These are phyloP conservation scores for Kluyveromyces dobzhanskii DNA, from an alignment of 805 yeast genomes.

Conservation along the genomic window DNA sequence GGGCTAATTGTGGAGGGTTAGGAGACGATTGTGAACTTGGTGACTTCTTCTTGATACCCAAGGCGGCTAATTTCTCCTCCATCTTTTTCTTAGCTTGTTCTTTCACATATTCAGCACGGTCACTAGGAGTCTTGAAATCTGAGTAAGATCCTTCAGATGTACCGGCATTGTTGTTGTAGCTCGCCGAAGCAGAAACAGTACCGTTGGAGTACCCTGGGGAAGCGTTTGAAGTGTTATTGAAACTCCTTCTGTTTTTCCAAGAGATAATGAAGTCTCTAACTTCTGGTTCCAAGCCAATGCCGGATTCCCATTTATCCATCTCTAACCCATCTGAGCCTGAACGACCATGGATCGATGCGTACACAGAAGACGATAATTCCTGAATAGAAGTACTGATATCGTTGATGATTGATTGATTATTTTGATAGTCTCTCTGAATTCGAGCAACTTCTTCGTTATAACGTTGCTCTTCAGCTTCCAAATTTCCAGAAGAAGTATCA, in stretches of 20 bases:
- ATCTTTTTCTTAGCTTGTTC: conserved; percentile 76
- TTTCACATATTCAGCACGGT: conserved; percentile 70
- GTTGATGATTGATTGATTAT: conserved; percentile 50
- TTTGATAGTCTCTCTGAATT: conserved; percentile 34
- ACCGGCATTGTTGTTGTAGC: conserved; percentile 2
- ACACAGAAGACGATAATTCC: conserved; percentile 41
- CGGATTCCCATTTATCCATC: conserved; percentile 70
- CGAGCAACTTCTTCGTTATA: conserved; percentile 44
- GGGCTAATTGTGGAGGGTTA: too few relatives aligned
- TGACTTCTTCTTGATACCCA: conserved; percentile 46
- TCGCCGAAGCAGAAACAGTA: background rate
- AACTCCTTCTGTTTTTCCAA: conserved; percentile 31
- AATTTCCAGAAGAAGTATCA: conserved; percentile 31
- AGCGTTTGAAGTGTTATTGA: conserved; percentile 8
- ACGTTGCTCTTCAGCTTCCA: conserved; percentile 29
- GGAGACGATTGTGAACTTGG: too few relatives aligned
- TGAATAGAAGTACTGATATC: conserved; percentile 69
- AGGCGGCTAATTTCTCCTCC: conserved; percentile 76
- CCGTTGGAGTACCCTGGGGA: conserved; percentile 6
- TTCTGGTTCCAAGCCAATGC: conserved; percentile 63
- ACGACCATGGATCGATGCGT: conserved; percentile 24
- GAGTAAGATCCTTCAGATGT: conserved; percentile 11
- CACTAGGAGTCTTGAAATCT: conserved; percentile 43
- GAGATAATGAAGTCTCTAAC: conserved; percentile 56
- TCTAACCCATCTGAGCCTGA: conserved; percentile 34